Evolutionary conservation across 2,329 filamentous ascomycete genomes (phyloP).

Genomic region (Penicillium sp.): DNA sequence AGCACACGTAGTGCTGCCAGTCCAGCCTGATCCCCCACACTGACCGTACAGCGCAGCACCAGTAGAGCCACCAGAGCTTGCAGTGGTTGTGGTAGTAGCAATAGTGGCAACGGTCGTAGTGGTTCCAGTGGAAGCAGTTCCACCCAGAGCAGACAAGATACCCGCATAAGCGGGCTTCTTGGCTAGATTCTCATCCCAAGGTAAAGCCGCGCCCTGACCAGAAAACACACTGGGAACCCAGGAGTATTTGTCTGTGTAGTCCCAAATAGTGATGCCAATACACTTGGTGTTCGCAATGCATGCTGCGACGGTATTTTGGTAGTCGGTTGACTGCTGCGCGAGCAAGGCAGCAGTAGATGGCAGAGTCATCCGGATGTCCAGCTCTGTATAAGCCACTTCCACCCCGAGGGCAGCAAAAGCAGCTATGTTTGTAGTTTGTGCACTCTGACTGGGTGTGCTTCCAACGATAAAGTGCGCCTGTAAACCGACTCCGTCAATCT

Average conservation of each 20-base stretch:
- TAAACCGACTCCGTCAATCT: slow-evolving; percentile 53
- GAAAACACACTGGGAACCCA: slow-evolving; percentile 49
- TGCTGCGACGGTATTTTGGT: slow-evolving; percentile 31
- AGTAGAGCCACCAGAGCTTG: slow-evolving; percentile 7
- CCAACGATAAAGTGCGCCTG: slow-evolving; percentile 46
- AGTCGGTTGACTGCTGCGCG: slow-evolving; percentile 36
- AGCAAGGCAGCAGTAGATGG: slow-evolving; percentile 29
- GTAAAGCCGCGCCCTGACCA: slow-evolving; percentile 45
- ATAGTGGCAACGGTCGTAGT: slow-evolving; percentile 10
- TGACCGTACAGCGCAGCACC: slow-evolving; percentile 27
- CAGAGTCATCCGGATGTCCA: slow-evolving; percentile 53
- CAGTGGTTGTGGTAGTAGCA: slow-evolving; percentile 19
- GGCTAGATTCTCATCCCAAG: slow-evolving; percentile 49
- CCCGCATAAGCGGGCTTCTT: slow-evolving; percentile 52
- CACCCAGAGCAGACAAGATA: slow-evolving; percentile 32
- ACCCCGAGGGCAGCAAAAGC: slow-evolving; percentile 45
- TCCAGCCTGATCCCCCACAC: slow-evolving; percentile 33
- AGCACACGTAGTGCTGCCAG: slow-evolving; percentile 28
- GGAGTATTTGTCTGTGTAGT: slow-evolving; percentile 49
- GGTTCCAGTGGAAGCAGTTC: slow-evolving; percentile 9
- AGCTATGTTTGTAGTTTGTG: slow-evolving; percentile 42
- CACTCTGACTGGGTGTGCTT: slow-evolving; percentile 41
- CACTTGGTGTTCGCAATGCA: slow-evolving; percentile 34
- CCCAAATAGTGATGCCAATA: slow-evolving; percentile 43
- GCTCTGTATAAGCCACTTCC: slow-evolving; percentile 43